Evolutionary conservation across 2,329 filamentous ascomycete species (phyloP).

Genomic region (Colletotrichum orbiculare): DNA sequence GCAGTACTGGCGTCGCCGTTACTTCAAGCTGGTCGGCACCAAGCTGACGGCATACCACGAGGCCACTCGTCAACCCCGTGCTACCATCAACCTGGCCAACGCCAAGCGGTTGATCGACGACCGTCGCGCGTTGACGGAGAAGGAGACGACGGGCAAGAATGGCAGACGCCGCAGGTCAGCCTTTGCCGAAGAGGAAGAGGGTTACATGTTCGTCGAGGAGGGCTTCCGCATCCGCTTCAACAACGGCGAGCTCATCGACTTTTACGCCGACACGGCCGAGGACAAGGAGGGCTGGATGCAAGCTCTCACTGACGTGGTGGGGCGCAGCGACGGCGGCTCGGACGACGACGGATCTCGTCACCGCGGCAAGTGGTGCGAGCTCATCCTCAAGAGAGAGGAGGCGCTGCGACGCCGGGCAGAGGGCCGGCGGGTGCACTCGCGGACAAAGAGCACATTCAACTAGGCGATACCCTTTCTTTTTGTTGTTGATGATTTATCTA

Average conservation of each 20-base stretch:
- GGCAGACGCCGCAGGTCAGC: slow-evolving; percentile 90
- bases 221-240: slow-evolving; percentile 98
- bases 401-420: slow-evolving; percentile 66
- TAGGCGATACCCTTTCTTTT: slow-evolving; percentile 42
- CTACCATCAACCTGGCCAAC: slow-evolving; percentile 95
- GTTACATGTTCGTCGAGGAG: slow-evolving; percentile 99
- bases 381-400: slow-evolving; percentile 73
- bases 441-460: slow-evolving; percentile 68
- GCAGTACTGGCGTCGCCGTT: slow-evolving; percentile 96
- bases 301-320: slow-evolving; percentile 78
- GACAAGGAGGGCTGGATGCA: slow-evolving; percentile 97
- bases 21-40: slow-evolving; percentile 92
- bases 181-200: slow-evolving; percentile 98
- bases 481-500: slow-evolving; percentile 28
- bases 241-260: slow-evolving; percentile 98
- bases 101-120: slow-evolving; percentile 95
- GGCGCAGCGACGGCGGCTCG: slow-evolving; percentile 60
- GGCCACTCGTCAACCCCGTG: slow-evolving; percentile 91
- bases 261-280: slow-evolving; percentile 89
- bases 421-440: slow-evolving; percentile 62
- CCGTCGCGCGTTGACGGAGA: slow-evolving; percentile 83
- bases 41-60: slow-evolving; percentile 97
- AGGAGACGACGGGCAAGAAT: slow-evolving; percentile 80
- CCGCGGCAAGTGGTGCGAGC: slow-evolving; percentile 73
- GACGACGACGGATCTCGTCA: slow-evolving; percentile 57